These are phyloP conservation scores for Blastomyces silverae DNA, from an alignment of 2,329 filamentous ascomycete species.

Conservation along the genomic window DNA sequence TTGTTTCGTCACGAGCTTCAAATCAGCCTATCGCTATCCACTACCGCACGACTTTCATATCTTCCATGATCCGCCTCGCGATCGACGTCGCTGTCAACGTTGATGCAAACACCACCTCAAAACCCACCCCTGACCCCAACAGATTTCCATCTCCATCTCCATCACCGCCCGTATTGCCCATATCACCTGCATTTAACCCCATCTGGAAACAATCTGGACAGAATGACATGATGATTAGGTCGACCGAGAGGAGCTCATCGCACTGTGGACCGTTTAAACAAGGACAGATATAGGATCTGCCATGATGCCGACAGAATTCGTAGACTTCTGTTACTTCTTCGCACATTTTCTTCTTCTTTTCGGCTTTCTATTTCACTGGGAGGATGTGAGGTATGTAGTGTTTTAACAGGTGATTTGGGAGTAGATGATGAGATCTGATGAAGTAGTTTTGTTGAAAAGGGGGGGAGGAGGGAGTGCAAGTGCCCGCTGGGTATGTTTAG, in stretches of 20 bases:
- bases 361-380: too few relatives aligned
- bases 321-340: constrained; percentile 18
- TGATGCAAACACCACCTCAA: background rate
- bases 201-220: constrained; percentile 14
- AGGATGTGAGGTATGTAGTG: background rate
- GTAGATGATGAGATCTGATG: background rate
- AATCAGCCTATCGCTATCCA: background rate
- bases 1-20: background rate
- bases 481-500: background rate
- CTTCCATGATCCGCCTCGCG: background rate
- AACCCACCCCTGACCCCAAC: background rate
- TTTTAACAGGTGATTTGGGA: background rate
- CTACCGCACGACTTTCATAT: background rate
- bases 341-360: constrained; percentile 11
- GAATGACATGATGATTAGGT: constrained; percentile 18
- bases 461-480: background rate
- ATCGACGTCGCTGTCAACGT: background rate
- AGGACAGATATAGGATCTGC: constrained; percentile 13
- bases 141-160: constrained; percentile 2
- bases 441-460: background rate
- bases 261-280: constrained; percentile 15
- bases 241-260: constrained; percentile 13
- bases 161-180: background rate
- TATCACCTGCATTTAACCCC: too few relatives aligned
- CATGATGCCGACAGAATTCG: constrained; percentile 20